Conservation (phyloP, 2,329 filamentous ascomycete genomes). For the Talaromyces sp. region DNA sequence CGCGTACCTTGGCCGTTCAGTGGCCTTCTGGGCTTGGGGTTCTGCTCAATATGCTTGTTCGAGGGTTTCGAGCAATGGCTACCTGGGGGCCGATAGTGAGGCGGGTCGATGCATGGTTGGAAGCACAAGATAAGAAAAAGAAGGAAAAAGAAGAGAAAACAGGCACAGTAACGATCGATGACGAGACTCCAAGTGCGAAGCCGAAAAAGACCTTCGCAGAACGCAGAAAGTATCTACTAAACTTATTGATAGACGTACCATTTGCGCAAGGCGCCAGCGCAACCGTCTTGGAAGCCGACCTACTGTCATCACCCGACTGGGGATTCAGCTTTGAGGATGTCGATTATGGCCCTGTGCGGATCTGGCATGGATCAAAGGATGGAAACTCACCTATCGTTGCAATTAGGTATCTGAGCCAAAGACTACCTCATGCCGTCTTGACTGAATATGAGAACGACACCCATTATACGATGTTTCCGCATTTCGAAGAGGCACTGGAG, state of each 20-base stretch:
- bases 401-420: conserved; percentile 37
- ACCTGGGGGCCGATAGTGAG: conserved; percentile 20
- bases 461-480: conserved; percentile 19
- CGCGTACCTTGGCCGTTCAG: conserved; percentile 21
- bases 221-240: conserved; percentile 20
- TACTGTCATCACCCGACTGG: conserved; percentile 28
- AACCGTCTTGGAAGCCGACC: conserved; percentile 26
- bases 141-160: conserved; percentile 9
- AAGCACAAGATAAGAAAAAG: conserved; percentile 14
- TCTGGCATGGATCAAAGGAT: conserved; percentile 31
- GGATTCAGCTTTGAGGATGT: conserved; percentile 29
- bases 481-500: neutral
- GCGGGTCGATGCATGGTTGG: conserved; percentile 26
- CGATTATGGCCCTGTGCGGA: conserved; percentile 24
- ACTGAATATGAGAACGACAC: conserved; percentile 33
- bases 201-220: conserved; percentile 14
- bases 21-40: conserved; percentile 26
- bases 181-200: neutral
- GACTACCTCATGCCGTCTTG: conserved; percentile 33
- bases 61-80: conserved; percentile 22
- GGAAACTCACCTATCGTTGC: conserved; percentile 31
- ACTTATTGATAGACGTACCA: conserved; percentile 23
- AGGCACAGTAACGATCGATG: neutral
- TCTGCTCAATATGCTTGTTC: conserved; percentile 21
- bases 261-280: conserved; percentile 28